Evolutionary conservation across 495 filamentous ascomycete species (phyloP).

Genomic region (Lasiosphaeria hispida): DNA sequence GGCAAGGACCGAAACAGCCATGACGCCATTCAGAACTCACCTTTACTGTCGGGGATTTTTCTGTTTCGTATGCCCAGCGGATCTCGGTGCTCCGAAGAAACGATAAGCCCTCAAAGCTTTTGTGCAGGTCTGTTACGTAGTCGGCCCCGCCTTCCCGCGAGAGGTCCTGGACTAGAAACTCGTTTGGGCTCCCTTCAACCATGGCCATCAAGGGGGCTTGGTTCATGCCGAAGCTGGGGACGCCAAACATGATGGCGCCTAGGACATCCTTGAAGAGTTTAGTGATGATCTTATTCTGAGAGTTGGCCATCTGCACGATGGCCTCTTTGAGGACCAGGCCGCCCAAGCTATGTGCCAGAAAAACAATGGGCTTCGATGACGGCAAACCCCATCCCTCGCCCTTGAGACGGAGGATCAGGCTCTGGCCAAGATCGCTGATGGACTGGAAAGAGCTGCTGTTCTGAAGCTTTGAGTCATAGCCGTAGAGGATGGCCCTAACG

Average conservation of each 20-base stretch:
- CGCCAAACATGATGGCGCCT: slow-evolving; percentile 36
- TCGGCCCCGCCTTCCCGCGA: not conserved
- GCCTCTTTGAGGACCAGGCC: slow-evolving; percentile 35
- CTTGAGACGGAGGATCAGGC: slow-evolving; percentile 2
- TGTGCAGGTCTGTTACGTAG: not conserved
- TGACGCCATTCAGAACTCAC: too few relatives aligned
- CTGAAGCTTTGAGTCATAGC: slow-evolving; percentile 26
- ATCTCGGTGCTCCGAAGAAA: not conserved
- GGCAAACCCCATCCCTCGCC: slow-evolving; percentile 3
- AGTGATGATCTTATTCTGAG: too few relatives aligned
- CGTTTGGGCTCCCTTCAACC: slow-evolving; percentile 10
- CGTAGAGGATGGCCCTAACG: slow-evolving; percentile 28
- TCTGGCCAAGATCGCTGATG: slow-evolving; percentile 17
- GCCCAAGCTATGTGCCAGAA: slow-evolving; percentile 38
- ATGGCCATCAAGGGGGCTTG: slow-evolving; percentile 16
- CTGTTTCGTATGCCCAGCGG: slow-evolving; percentile 24
- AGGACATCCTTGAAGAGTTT: slow-evolving; percentile 12
- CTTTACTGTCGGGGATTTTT: not conserved
- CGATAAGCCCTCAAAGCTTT: not conserved
- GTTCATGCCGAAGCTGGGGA: slow-evolving; percentile 31
- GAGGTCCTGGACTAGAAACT: slow-evolving; percentile 13
- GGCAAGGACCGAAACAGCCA: too few relatives aligned
- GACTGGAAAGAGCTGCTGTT: slow-evolving; percentile 20
- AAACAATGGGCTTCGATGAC: slow-evolving; percentile 23
- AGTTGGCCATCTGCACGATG: slow-evolving; percentile 14